Percentiles rank a stretch among this genome's conserved stretches.
Conservation (phyloP, 1,284 basidiomycete genomes). For the Ustilago tritici region DNA sequence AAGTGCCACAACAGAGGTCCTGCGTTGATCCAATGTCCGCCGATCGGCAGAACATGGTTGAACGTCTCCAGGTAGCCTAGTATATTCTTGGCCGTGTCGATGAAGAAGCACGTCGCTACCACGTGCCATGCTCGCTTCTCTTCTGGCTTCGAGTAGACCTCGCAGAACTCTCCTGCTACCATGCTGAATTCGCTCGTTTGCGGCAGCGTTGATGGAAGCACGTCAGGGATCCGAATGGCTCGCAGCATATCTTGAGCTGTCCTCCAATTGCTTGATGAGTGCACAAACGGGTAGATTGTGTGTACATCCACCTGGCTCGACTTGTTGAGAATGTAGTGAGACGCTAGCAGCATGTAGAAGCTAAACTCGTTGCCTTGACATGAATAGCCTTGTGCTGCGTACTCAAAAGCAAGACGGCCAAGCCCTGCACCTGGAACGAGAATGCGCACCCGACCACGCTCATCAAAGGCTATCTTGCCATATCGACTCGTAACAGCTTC, state of each 20-base stretch:
- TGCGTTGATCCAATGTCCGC: constrained; percentile 69
- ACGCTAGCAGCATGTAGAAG: constrained; percentile 67
- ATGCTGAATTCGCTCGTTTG: constrained; percentile 65
- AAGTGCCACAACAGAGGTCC: constrained; percentile 97
- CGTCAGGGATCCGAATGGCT: constrained; percentile 62
- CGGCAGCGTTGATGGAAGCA: constrained; percentile 58
- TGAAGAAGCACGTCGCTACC: constrained; percentile 95
- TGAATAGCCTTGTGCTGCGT: constrained; percentile 58
- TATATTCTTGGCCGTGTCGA: constrained; percentile 79
- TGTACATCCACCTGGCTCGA: constrained; percentile 48
- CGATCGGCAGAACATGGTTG: constrained; percentile 60
- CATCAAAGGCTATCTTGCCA: constrained; percentile 22
- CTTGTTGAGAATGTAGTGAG: constrained; percentile 68
- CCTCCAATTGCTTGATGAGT: constrained; percentile 65
- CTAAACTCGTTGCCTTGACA: constrained; percentile 69
- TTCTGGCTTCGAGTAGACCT: constrained; percentile 70
- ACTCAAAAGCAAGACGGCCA: constrained; percentile 64
- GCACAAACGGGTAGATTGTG: constrained; percentile 64
- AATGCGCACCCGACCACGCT: constrained; percentile 44
- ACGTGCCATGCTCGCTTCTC: constrained; percentile 86
- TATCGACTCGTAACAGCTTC: constrained; percentile 50
- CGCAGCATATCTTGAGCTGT: constrained; percentile 59
- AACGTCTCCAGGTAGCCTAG: constrained; percentile 66
- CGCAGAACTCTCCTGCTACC: constrained; percentile 67
- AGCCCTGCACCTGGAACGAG: constrained; percentile 67